A percentile compares a stretch with the other conserved stretches of the same genome.
phyloP scores from a whole-genome alignment of 2,329 filamentous ascomycete genomes.

The Juglanconis juglandina region DNA sequence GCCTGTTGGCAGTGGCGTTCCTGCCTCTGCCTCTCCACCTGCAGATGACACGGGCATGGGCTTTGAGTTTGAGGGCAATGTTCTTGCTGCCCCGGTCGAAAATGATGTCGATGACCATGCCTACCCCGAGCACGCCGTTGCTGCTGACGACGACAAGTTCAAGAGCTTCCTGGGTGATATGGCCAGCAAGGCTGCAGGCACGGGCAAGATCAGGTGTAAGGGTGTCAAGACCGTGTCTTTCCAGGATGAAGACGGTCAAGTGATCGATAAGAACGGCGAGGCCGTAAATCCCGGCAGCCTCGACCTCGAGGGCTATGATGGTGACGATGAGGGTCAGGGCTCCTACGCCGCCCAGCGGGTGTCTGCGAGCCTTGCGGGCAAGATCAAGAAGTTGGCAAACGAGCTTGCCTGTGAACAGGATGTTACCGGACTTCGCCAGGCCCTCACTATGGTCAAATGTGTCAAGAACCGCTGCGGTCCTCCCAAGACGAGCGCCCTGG shows the following conservation, averaged over 20 bases:
- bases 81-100: not conserved
- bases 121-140: slow-evolving; percentile 2
- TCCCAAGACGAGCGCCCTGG: not conserved
- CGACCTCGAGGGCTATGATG: not conserved
- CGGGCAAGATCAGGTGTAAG: no score
- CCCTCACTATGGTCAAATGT: slow-evolving; percentile 1
- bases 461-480: not conserved
- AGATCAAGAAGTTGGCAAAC: not conserved
- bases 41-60: not conserved
- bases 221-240: no score
- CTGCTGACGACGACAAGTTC: not conserved
- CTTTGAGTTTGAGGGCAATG: not conserved
- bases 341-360: not conserved
- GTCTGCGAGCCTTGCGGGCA: not conserved
- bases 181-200: not conserved
- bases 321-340: not conserved
- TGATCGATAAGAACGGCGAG: not conserved
- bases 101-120: not conserved
- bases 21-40: no score
- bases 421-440: slow-evolving; percentile 2
- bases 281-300: not conserved
- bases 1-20: no score
- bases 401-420: not conserved
- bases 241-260: not conserved
- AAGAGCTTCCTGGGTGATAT: not conserved